phyloP scores from a whole-genome alignment of 2,329 filamentous ascomycete species.

The Trichoderma sp. region DNA sequence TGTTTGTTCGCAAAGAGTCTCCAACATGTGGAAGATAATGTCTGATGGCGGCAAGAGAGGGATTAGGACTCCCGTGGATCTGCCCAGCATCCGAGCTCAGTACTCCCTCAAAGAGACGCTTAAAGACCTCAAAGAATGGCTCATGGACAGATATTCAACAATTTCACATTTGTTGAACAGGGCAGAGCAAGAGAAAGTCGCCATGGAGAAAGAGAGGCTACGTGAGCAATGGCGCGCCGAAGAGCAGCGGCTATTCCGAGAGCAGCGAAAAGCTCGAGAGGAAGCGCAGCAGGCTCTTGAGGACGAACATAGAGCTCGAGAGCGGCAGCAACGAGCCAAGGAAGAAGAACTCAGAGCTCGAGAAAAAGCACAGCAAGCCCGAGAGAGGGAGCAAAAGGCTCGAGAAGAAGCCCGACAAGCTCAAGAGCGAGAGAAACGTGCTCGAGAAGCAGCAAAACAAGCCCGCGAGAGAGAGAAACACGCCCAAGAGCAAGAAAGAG shows the following conservation, averaged over 20 bases:
- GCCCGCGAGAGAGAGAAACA: not conserved
- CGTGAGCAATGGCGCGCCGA: not conserved
- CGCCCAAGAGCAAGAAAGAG: not conserved
- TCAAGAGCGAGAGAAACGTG: not conserved
- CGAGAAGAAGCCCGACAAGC: not conserved
- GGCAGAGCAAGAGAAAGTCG: not conserved
- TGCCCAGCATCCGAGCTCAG: not conserved
- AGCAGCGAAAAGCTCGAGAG: not conserved
- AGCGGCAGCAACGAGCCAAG: not conserved
- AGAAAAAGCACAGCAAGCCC: not conserved
- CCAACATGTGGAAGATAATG: conserved; percentile 16
- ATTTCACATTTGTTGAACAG: not conserved
- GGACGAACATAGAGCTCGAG: not conserved
- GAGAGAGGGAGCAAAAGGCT: not conserved
- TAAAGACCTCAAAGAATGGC: conserved; percentile 4
- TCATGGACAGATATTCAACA: not conserved
- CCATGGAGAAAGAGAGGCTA: not conserved
- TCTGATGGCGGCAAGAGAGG: not conserved
- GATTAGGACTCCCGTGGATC: not conserved
- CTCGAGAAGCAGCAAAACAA: not conserved
- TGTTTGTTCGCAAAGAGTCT: conserved; percentile 30
- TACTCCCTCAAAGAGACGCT: conserved; percentile 7
- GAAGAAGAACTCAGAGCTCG: not conserved
- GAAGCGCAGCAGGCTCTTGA: not conserved
- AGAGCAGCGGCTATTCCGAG: not conserved